Percentiles rank a stretch among this genome's conserved stretches.
phyloP scores from a whole-genome alignment of 2,329 filamentous ascomycete species.

The Pseudogymnoascus sp. region DNA sequence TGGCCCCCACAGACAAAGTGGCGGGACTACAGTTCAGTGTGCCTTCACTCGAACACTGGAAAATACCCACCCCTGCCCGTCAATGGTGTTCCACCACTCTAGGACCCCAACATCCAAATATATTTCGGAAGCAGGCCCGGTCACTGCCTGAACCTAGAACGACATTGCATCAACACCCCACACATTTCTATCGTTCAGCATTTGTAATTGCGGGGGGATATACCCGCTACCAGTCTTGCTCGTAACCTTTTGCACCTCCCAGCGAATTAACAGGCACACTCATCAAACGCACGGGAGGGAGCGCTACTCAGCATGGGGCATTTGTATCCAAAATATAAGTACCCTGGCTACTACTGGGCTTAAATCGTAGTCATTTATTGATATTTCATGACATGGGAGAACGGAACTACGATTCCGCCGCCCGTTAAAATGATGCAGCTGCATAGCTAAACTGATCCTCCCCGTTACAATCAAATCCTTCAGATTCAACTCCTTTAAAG shows the following conservation, averaged over 20 bases:
- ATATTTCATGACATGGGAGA: background rate
- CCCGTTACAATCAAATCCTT: background rate
- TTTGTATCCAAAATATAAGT: background rate
- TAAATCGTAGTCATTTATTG: background rate
- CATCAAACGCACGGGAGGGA: too few species aligned
- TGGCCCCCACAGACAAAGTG: too few species aligned
- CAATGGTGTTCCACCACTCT: background rate
- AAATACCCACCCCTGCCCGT: background rate
- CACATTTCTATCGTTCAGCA: background rate
- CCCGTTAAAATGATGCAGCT: background rate
- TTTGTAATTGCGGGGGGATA: background rate
- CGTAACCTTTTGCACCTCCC: background rate
- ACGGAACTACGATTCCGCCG: background rate
- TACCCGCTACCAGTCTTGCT: background rate
- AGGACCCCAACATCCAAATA: background rate
- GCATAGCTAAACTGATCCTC: background rate
- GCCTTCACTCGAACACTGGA: background rate
- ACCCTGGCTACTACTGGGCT: background rate
- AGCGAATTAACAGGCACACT: background rate
- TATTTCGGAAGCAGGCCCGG: background rate
- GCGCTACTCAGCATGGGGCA: background rate
- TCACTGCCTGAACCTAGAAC: background rate
- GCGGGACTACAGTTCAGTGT: background rate
- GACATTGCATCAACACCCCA: background rate
- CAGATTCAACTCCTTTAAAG: background rate